These are phyloP conservation scores for Cucurbita maxima DNA, from an alignment of 306 rosid genomes.

Conservation along the genomic window DNA sequence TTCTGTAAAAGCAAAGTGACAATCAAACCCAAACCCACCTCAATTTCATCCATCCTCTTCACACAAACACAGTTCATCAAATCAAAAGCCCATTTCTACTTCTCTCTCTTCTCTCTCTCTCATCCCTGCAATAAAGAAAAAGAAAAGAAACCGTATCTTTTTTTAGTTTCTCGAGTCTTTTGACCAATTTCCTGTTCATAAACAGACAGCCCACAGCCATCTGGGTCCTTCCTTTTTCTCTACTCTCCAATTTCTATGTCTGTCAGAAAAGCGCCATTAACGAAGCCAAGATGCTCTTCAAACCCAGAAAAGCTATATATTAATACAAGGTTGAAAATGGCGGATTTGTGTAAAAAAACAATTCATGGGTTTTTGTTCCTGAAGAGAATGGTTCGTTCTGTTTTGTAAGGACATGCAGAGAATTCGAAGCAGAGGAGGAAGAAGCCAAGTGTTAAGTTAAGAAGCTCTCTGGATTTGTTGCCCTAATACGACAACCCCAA, in stretches of 20 bases:
- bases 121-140: not conserved
- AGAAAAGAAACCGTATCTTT: not conserved
- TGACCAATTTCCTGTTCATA: conserved; percentile 1
- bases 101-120: not conserved
- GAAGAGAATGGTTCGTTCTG: not conserved
- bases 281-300: conserved; percentile 3
- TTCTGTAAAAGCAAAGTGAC: not conserved
- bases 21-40: not conserved
- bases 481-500: conserved; percentile 50
- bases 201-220: not conserved
- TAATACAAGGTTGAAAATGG: not conserved
- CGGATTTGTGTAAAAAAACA: not conserved
- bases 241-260: not conserved
- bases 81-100: not conserved
- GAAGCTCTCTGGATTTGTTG: not conserved
- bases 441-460: not conserved
- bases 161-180: not conserved
- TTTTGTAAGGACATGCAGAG: conserved; percentile 3
- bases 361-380: not conserved
- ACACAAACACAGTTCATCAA: not conserved
- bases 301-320: not conserved
- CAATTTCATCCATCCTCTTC: not conserved
- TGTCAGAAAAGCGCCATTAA: not conserved
- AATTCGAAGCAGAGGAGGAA: not conserved
- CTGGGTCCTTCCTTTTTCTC: not conserved